These are phyloP conservation scores for Garcia nutans DNA, from an alignment of 345 rosid genomes.

Conservation along the genomic window DNA sequence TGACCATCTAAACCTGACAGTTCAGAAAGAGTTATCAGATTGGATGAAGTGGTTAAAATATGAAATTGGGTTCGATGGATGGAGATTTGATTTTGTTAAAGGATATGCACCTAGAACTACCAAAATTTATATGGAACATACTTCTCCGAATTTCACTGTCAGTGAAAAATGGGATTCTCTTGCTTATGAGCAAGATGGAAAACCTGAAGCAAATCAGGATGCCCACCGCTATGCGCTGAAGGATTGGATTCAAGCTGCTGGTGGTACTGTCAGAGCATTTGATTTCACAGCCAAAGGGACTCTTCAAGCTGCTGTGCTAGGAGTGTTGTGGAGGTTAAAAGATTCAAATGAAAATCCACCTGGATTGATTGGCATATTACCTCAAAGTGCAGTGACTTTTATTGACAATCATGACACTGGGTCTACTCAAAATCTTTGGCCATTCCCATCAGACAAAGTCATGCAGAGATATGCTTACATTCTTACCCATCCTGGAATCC, in stretches of 20 bases:
- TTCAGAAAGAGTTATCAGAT: slow-evolving; percentile 62
- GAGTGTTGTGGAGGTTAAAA: slow-evolving; percentile 72
- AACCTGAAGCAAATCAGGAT: slow-evolving; percentile 51
- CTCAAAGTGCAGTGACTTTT: slow-evolving; percentile 73
- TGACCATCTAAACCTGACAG: slow-evolving; percentile 71
- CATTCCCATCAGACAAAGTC: slow-evolving; percentile 76
- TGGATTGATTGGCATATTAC: slow-evolving; percentile 69
- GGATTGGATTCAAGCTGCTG: slow-evolving; percentile 62
- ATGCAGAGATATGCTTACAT: slow-evolving; percentile 88
- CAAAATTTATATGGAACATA: slow-evolving; percentile 46
- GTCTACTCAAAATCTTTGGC: slow-evolving; percentile 58
- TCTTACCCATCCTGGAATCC: slow-evolving; percentile 80
- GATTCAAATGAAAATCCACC: slow-evolving; percentile 74
- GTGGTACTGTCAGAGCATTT: slow-evolving; percentile 62
- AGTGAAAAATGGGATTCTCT: slow-evolving; percentile 75
- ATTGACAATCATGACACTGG: slow-evolving; percentile 84
- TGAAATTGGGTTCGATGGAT: slow-evolving; percentile 72
- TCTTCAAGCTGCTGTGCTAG: slow-evolving; percentile 70
- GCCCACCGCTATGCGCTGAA: slow-evolving; percentile 52
- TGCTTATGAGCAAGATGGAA: slow-evolving; percentile 52
- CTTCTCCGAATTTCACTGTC: slow-evolving; percentile 70
- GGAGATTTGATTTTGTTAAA: slow-evolving; percentile 69
- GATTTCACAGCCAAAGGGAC: slow-evolving; percentile 90
- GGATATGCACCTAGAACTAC: slow-evolving; percentile 66
- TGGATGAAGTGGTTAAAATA: slow-evolving; percentile 93